phyloP scores from a whole-genome alignment of 331 rosid species.

The Quercus lobata region DNA sequence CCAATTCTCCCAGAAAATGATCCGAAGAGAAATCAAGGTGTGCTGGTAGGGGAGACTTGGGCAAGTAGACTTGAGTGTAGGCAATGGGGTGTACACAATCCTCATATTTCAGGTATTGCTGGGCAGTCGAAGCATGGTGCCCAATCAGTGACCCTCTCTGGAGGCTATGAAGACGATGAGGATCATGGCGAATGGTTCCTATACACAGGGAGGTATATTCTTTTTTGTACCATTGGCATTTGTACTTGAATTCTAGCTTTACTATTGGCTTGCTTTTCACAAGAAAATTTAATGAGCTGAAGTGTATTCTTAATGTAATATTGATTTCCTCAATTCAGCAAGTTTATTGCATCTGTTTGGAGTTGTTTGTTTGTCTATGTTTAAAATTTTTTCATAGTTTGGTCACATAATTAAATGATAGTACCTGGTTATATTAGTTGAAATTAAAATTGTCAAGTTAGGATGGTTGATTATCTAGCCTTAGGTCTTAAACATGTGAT shows the following conservation, averaged over 20 bases:
- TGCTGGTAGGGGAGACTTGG: conserved; percentile 78
- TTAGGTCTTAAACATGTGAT: not conserved
- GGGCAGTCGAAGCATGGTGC: conserved; percentile 70
- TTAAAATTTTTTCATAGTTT: not conserved
- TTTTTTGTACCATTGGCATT: not conserved
- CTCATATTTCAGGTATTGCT: conserved; percentile 79
- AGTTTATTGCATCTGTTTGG: not conserved
- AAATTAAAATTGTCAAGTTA: not conserved
- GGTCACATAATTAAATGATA: not conserved
- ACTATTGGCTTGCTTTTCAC: not conserved
- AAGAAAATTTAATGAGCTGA: not conserved
- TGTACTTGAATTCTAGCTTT: not conserved
- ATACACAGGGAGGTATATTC: conserved; percentile 72
- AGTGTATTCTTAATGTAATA: not conserved
- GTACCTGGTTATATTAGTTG: not conserved
- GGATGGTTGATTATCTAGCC: not conserved
- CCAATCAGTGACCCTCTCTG: conserved; percentile 75
- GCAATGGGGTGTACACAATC: conserved; percentile 83
- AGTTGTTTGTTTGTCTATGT: not conserved
- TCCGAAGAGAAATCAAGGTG: conserved; percentile 60
- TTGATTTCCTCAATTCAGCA: not conserved
- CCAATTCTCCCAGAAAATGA: conserved; percentile 66
- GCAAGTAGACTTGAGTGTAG: conserved; percentile 67
- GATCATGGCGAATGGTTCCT: conserved; percentile 94
- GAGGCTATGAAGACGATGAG: conserved; percentile 73